Percentiles rank a stretch among this genome's conserved stretches.
Conservation (phyloP, 169 alveolate species). For the Eimeria sp. region DNA sequence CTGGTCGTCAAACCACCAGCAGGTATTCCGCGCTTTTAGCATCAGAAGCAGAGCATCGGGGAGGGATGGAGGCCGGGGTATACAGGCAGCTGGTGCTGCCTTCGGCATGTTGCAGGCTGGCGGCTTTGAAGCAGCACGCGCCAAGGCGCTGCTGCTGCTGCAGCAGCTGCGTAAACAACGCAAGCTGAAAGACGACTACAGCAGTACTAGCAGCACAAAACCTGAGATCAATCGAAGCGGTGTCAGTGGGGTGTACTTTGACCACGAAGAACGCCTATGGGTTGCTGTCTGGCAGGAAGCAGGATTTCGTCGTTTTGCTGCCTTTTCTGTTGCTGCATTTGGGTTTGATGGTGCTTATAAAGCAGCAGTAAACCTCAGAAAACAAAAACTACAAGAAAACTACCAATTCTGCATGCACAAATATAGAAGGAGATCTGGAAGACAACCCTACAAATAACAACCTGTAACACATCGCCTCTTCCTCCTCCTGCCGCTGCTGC, state of each 20-base stretch:
- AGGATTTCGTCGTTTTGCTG: conserved; percentile 75
- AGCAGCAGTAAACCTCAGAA: conserved; percentile 82
- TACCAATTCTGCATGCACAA: conserved; percentile 74
- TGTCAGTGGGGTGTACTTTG: conserved; percentile 81
- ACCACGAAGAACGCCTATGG: conserved; percentile 82
- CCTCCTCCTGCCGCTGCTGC: neutral
- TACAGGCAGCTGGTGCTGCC: conserved; percentile 3
- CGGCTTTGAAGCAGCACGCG: conserved; percentile 76
- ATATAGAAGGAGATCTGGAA: conserved; percentile 59
- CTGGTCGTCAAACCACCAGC: conserved; percentile 73
- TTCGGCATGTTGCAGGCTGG: neutral
- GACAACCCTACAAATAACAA: conserved; percentile 75
- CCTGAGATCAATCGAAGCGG: conserved; percentile 82
- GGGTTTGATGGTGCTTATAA: conserved; percentile 82
- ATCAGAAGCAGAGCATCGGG: conserved; percentile 63
- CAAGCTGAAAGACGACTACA: no score
- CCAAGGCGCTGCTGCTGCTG: conserved; percentile 57
- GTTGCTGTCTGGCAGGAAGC: conserved; percentile 82
- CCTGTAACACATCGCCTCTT: neutral
- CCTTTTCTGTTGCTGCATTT: conserved; percentile 74
- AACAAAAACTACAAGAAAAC: conserved; percentile 62
- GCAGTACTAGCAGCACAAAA: neutral
- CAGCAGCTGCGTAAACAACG: no score
- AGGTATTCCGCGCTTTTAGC: conserved; percentile 79
- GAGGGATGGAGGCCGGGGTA: conserved; percentile 56